Base-by-base conservation (phyloP, 2,329 filamentous ascomycete genomes). In the Fusarium circinatum region DNA sequence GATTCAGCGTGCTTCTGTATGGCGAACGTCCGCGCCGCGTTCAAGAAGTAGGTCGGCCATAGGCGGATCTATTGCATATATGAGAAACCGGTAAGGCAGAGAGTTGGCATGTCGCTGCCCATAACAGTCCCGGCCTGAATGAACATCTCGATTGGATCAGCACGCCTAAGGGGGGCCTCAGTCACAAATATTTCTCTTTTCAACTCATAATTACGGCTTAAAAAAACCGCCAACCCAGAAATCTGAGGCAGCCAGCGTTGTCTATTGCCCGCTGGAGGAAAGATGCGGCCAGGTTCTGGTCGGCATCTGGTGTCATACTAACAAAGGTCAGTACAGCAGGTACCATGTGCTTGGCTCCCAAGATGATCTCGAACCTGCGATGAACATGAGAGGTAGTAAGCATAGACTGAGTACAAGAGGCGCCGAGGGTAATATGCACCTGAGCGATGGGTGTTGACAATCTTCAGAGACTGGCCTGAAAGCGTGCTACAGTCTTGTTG, bases 181-280 rank as follows among this genome's bases (percentile, higher is more conserved):
- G 17, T 9, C 11, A 18, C 1, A 8, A 0, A 13, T 2, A 1
- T 20, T 45, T 45, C 12, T 0, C 11, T 4, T 24, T 3, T 1
- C 5, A 26, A 26, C 24, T 10, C 42, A 26, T 20, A 8, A 14
- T 9, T 4, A 13, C 24, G 42, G 5, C 24, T 45, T 14, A 12
- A 0, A 26, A 45, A 26, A 0, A n/a, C n/a, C 24, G 17, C 42
- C 17, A 26, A 9, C 0, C 8, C 10, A 12, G 42, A 26, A 18
- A 14, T 5, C 24, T 2, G 17, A 45, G 8, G 24, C 12, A 26
- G 17, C 11, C 17, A 26, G 17, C 0, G 2, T 26, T 44, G 42
- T 4, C n/a, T 44, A 20, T 45, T 14, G 11, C 17, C 7, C 3
- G 17, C n/a, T 26, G n/a, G 8, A 13, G 8, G n/a, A 26, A 13